Conservation (phyloP, 495 filamentous ascomycete genomes). For the Neurospora terricola region DNA sequence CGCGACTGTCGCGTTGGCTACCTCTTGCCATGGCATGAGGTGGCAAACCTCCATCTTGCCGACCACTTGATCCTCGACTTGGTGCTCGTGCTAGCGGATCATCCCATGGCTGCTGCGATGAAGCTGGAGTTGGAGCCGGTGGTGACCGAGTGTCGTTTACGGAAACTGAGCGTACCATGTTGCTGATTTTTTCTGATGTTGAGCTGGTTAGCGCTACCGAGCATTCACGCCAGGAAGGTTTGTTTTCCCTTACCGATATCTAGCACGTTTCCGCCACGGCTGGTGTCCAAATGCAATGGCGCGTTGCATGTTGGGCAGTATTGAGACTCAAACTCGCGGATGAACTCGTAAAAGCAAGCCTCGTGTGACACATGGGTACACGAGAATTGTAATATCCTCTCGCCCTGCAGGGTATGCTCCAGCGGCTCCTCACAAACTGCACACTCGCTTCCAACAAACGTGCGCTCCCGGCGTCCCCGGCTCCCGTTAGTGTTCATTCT, state of each 20-base stretch:
- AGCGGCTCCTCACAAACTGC: slow-evolving; percentile 95
- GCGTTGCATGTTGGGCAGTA: slow-evolving; percentile 93
- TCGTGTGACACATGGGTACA: slow-evolving; percentile 95
- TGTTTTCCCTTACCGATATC: slow-evolving; percentile 60
- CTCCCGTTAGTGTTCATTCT: slow-evolving; percentile 74
- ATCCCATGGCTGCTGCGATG: slow-evolving; percentile 34
- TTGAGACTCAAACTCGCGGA: slow-evolving; percentile 89
- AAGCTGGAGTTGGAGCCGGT: slow-evolving; percentile 35
- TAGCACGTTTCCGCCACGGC: slow-evolving; percentile 85
- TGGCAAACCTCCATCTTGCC: slow-evolving; percentile 22
- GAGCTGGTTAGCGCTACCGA: slow-evolving; percentile 8
- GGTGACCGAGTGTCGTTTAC: slow-evolving; percentile 50
- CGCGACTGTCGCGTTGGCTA: slow-evolving; percentile 35
- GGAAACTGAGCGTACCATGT: slow-evolving; percentile 79
- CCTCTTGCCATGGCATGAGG: slow-evolving; percentile 11
- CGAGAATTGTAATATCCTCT: slow-evolving; percentile 91
- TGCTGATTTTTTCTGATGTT: slow-evolving; percentile 80
- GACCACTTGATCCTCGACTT: slow-evolving; percentile 37
- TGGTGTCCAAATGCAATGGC: slow-evolving; percentile 86
- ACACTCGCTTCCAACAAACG: slow-evolving; percentile 90
- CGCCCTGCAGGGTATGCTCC: slow-evolving; percentile 91
- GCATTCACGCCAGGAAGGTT: not conserved
- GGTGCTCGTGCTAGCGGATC: slow-evolving; percentile 37
- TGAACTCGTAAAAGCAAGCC: slow-evolving; percentile 98
- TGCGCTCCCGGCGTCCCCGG: slow-evolving; percentile 78